Conservation (phyloP, 164 flowering plant genomes). For the Akebia trifoliata region DNA sequence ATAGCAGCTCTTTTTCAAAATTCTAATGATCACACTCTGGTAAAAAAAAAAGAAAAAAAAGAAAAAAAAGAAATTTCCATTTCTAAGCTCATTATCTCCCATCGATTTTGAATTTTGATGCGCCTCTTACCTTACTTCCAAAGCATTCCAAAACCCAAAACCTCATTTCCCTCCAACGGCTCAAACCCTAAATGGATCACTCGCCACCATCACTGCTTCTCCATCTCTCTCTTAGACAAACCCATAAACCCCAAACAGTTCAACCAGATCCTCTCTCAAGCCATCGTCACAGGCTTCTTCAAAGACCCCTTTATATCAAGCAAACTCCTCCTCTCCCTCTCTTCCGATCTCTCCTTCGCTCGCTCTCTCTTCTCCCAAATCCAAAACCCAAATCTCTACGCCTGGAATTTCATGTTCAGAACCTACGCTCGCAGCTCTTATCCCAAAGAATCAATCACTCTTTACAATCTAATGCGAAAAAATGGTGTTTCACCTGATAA, state of each 20-base stretch:
- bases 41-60: too few relatives aligned
- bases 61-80: too few relatives aligned
- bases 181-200: neutral
- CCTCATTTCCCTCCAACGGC: neutral
- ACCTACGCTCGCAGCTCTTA: slow-evolving; percentile 11
- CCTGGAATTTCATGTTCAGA: slow-evolving; percentile 28
- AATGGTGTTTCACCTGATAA: slow-evolving; percentile 20
- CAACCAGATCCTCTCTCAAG: slow-evolving; percentile 15
- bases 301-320: slow-evolving; percentile 14
- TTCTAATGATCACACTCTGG: too few relatives aligned
- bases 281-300: slow-evolving; percentile 14
- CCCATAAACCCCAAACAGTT: slow-evolving; percentile 4
- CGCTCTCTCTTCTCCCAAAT: slow-evolving; percentile 15
- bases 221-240: slow-evolving; percentile 5
- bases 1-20: too few relatives aligned
- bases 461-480: slow-evolving; percentile 22
- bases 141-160: neutral
- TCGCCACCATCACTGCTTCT: slow-evolving; percentile 5
- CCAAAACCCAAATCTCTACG: slow-evolving; percentile 17
- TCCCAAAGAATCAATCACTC: slow-evolving; percentile 18
- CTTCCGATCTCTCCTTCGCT: slow-evolving; percentile 8
- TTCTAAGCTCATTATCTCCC: too few relatives aligned
- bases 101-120: too few relatives aligned
- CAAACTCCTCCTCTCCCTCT: slow-evolving; percentile 13
- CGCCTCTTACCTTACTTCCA: neutral